These are phyloP conservation scores for Candida tropicalis DNA, from an alignment of 1,139 yeast genomes.

Conservation along the genomic window DNA sequence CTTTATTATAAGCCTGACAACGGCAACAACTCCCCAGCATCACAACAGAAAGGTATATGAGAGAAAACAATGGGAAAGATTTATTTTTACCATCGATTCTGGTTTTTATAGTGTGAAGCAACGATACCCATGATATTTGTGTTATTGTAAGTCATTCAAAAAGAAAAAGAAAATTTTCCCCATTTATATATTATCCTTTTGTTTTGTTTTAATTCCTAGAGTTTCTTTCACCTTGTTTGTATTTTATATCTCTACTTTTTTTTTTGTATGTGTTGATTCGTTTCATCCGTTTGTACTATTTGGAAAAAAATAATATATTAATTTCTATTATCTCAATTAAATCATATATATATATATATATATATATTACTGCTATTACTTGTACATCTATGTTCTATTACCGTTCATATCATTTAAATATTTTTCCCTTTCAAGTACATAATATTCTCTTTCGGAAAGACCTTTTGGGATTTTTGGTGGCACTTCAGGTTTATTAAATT, in stretches of 20 bases:
- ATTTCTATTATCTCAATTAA: too few relatives aligned
- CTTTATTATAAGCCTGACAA: constrained; percentile 31
- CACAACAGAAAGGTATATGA: too few relatives aligned
- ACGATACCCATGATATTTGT: neutral
- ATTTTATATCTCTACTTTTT: constrained; percentile 21
- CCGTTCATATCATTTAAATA: constrained; percentile 49
- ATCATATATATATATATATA: too few relatives aligned
- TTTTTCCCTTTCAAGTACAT: constrained; percentile 43
- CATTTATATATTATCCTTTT: constrained; percentile 42
- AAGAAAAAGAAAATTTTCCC: constrained; percentile 18
- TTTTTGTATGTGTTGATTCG: neutral
- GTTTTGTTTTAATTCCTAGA: constrained; percentile 50
- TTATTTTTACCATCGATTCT: too few relatives aligned
- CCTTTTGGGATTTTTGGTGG: constrained; percentile 62
- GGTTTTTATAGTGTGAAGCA: neutral
- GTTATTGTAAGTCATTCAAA: constrained; percentile 1
- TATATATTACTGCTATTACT: neutral
- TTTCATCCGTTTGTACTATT: too few relatives aligned
- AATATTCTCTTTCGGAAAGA: constrained; percentile 49
- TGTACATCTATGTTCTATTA: constrained; percentile 23
- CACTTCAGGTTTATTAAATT: constrained; percentile 38
- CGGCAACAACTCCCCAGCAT: too few relatives aligned
- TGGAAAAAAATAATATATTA: too few relatives aligned
- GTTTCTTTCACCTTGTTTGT: constrained; percentile 50
- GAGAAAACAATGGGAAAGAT: too few relatives aligned